A percentile compares a stretch with the other conserved stretches of the same genome.
Conservation (phyloP, 2,329 filamentous ascomycete species). For the Colletotrichum kahawae region DNA sequence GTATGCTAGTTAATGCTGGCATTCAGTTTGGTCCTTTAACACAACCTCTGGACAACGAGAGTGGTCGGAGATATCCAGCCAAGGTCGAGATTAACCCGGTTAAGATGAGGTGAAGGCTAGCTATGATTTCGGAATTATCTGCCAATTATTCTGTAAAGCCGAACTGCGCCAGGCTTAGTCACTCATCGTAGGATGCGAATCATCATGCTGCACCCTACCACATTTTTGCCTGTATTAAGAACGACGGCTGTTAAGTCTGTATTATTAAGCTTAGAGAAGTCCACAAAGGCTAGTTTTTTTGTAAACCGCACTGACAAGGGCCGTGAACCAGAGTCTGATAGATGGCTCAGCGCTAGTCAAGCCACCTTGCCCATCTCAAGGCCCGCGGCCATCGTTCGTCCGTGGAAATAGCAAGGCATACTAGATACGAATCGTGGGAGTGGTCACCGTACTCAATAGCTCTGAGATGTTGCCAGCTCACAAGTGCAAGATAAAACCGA, state of each 20-base stretch:
- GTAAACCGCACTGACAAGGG: background rate
- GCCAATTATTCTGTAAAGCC: background rate
- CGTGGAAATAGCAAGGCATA: background rate
- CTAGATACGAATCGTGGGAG: rapidly evolving
- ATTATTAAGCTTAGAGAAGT: background rate
- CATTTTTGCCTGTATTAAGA: background rate
- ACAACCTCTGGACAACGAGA: background rate
- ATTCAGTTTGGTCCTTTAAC: background rate
- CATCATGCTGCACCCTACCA: background rate
- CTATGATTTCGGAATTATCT: background rate
- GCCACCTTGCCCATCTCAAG: background rate
- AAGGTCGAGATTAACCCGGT: background rate
- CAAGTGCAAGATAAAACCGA: background rate
- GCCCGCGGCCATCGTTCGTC: background rate
- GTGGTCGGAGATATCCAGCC: background rate
- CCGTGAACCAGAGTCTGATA: background rate
- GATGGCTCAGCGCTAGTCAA: background rate
- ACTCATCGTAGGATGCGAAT: background rate
- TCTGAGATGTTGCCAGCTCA: background rate
- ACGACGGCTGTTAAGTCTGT: background rate
- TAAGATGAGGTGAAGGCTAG: background rate
- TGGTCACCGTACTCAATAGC: rapidly evolving
- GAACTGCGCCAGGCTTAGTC: background rate
- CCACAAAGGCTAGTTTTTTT: background rate
- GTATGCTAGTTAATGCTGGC: background rate